Evolutionary conservation across 768 basidiomycete species (phyloP).

Genomic region (Kwoniella bestiolae): DNA sequence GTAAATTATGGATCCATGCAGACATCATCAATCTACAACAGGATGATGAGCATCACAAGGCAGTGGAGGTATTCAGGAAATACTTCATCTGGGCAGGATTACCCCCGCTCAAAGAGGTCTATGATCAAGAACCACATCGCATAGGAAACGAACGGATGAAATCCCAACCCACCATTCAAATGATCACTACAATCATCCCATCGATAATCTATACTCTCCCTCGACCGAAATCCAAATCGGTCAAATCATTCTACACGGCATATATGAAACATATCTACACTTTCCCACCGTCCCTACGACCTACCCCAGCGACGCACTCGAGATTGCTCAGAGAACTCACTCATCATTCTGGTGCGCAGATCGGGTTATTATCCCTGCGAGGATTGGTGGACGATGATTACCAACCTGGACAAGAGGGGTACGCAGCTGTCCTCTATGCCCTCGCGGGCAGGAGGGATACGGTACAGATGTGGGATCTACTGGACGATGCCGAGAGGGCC

Average conservation of each 20-base stretch:
- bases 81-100: conserved; percentile 31
- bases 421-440: conserved; percentile 20
- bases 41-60: conserved; percentile 17
- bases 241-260: conserved; percentile 1
- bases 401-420: conserved; percentile 14
- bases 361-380: conserved; percentile 18
- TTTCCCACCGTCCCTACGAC: conserved; percentile 22
- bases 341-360: conserved; percentile 17
- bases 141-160: conserved; percentile 5
- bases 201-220: conserved; percentile 22
- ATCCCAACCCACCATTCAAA: conserved; percentile 8
- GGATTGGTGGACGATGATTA: conserved; percentile 12
- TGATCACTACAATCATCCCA: conserved; percentile 31
- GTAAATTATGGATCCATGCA: conserved; percentile 24
- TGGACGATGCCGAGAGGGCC: conserved; percentile 26
- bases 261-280: conserved; percentile 7
- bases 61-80: conserved; percentile 16
- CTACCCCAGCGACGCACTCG: conserved; percentile 18
- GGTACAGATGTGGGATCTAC: conserved; percentile 19
- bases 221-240: background rate
- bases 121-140: background rate
- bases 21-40: conserved; percentile 24
- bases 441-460: conserved; percentile 20
- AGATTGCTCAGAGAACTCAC: conserved; percentile 27
- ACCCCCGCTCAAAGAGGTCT: conserved; percentile 11